These are phyloP conservation scores for Phanerochaete sordida DNA, from an alignment of 768 basidiomycete genomes.

Conservation along the genomic window DNA sequence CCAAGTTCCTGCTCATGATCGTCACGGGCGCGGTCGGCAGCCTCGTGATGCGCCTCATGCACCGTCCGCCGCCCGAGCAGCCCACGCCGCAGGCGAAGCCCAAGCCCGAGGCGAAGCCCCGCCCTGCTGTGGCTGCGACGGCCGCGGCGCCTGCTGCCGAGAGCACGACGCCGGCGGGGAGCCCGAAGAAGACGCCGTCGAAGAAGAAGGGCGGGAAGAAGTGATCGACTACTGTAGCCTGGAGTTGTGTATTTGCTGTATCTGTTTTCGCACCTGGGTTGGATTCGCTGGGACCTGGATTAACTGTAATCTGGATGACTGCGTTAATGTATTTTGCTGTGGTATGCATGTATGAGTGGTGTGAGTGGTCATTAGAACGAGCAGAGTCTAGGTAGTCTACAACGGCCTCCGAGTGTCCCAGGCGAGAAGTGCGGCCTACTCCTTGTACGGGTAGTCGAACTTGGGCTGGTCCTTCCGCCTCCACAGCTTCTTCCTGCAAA, in stretches of 20 bases:
- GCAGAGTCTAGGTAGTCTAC: background rate
- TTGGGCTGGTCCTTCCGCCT: constrained; percentile 82
- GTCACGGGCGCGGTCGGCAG: constrained; percentile 64
- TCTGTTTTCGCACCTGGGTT: too few relatives aligned
- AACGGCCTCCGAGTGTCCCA: background rate
- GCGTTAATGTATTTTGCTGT: background rate
- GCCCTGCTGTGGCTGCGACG: background rate
- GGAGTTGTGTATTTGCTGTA: background rate
- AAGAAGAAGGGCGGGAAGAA: constrained; percentile 35
- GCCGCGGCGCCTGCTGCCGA: background rate
- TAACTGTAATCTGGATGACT: background rate
- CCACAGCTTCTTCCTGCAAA: constrained; percentile 83
- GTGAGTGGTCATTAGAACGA: background rate
- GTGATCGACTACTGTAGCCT: background rate
- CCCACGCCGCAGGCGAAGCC: constrained; percentile 2
- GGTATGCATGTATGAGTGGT: background rate
- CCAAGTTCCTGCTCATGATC: constrained; percentile 71
- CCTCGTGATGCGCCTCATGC: constrained; percentile 63
- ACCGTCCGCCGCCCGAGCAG: constrained; percentile 28
- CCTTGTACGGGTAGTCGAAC: constrained; percentile 88
- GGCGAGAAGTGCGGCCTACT: constrained; percentile 31
- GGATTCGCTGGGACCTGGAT: background rate
- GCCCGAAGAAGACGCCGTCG: constrained; percentile 19
- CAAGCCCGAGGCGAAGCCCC: background rate
- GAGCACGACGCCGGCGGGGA: constrained; percentile 4